A percentile compares a stretch with the other conserved stretches of the same genome.
Conservation (phyloP, 306 rosid genomes). For the Inga oerstediana region DNA sequence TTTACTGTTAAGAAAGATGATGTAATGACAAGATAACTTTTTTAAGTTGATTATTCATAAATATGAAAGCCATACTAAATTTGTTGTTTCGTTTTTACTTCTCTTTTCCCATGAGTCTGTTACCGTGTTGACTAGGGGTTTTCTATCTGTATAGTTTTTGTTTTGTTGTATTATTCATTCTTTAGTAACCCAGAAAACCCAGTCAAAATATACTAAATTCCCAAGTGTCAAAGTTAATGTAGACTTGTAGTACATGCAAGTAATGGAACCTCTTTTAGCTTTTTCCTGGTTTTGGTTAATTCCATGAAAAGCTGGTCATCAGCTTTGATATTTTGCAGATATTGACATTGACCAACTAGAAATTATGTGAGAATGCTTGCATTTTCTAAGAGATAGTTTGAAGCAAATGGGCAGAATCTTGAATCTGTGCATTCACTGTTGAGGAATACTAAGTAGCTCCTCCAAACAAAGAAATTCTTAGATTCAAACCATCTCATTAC, state of each 20-base stretch:
- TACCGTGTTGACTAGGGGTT: background rate
- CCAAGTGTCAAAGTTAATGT: background rate
- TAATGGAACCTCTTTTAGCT: background rate
- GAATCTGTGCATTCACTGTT: no score
- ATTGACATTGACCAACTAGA: background rate
- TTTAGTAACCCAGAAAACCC: background rate
- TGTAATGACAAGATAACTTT: conserved; percentile 51
- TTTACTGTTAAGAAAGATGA: conserved; percentile 76
- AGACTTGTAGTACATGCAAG: background rate
- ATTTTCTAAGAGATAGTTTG: background rate
- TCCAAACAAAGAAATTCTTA: no score
- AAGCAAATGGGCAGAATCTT: background rate
- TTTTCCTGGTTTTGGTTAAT: background rate
- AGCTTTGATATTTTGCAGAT: background rate
- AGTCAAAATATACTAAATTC: background rate
- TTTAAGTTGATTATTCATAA: conserved; percentile 6
- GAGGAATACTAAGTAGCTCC: no score
- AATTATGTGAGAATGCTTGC: background rate
- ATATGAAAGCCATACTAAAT: conserved; percentile 20
- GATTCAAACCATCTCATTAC: background rate
- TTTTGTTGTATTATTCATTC: background rate
- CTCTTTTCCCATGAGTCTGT: background rate
- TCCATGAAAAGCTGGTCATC: background rate
- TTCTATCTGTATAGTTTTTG: background rate
- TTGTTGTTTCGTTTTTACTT: background rate